Base-by-base conservation (phyloP, 2,329 filamentous ascomycete species). In the Fusarium nodosum region DNA sequence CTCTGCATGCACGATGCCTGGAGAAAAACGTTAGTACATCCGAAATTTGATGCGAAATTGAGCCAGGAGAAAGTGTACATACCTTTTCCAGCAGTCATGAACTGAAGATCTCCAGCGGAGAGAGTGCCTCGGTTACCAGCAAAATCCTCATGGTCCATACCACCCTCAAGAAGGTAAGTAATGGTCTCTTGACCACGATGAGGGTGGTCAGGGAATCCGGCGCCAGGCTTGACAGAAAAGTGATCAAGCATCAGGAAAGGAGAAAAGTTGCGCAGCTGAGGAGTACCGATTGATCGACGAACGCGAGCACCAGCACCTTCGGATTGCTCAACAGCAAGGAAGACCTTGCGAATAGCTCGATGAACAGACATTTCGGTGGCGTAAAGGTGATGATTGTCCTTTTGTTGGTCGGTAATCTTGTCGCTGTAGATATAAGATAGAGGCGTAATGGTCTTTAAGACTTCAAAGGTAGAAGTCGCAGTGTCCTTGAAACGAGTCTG, bases 221-320 rank as follows among this genome's bases (percentile, higher is more conserved):
- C 92, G 61, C 92, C 93, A 3, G 90, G 89, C 55, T 88, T 87
- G 73, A 96, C 88, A 56, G 85, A 88, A 83, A 97, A 97, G 82
- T 97, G 93, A 78, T 98, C 95, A 47, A 97, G 91, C 94, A 98
- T 97, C 45, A 97, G 86, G 82, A 98, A 97, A 0, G 95, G 96
- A 16, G 90, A 93, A 79, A 98, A 91, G 83, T 97, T 93, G 76
- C 90, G 89, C 24, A 98, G 86, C 71, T 91, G 86, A 7, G 92
- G 86, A 1, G 93, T 97, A 72, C 95, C 95, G 71, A 98, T 92
- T 42, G 92, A 94, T 61, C 95, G 90, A 68, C 95, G 89, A 16
- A 98, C 95, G 66, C 90, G 87, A 7, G 95, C 95, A 59, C 96
- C 95, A 0, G 90, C 93, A 44, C 95, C 95, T 80, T 98, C 95